A percentile compares a stretch with the other conserved stretches of the same genome.
phyloP scores from a whole-genome alignment of 352 stramenopile genomes.

The Pythium insidiosum region DNA sequence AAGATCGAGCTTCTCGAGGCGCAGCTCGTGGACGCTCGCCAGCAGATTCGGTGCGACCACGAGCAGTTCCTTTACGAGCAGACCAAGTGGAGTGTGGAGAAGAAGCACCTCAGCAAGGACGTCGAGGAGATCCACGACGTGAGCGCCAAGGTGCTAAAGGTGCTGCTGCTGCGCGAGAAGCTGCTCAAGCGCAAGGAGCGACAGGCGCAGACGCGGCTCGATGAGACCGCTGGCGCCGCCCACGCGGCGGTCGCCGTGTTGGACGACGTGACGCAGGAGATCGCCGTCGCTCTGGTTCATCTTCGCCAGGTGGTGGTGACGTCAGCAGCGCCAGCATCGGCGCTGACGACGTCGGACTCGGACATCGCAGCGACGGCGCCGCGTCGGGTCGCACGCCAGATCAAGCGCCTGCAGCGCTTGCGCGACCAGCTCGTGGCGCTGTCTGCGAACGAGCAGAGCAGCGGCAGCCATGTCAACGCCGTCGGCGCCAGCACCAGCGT shows the following conservation, averaged over 20 bases:
- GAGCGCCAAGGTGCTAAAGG: constrained; percentile 60
- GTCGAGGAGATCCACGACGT: constrained; percentile 50
- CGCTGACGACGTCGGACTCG: too few species aligned
- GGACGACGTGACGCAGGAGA: not conserved
- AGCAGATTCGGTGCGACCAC: constrained; percentile 55
- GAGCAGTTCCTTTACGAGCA: constrained; percentile 60
- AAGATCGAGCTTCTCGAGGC: constrained; percentile 39
- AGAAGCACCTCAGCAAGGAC: constrained; percentile 32
- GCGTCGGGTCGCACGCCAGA: too few species aligned
- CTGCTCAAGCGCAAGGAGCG: constrained; percentile 47
- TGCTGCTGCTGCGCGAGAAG: constrained; percentile 58
- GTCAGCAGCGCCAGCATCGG: too few species aligned
- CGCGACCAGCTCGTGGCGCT: too few species aligned
- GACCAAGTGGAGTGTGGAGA: constrained; percentile 44
- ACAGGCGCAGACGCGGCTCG: constrained; percentile 7
- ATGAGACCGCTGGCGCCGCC: constrained; percentile 2
- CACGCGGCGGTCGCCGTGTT: not conserved
- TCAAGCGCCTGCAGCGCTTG: too few species aligned
- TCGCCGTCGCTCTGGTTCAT: not conserved
- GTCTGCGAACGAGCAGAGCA: too few species aligned
- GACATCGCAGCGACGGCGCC: too few species aligned
- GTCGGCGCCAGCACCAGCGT: too few species aligned
- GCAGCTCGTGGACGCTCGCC: constrained; percentile 34
- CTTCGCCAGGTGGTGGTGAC: too few species aligned
- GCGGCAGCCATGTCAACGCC: too few species aligned